Conservation (phyloP, 805 yeast species). For the Candida sanyiensis region DNA sequence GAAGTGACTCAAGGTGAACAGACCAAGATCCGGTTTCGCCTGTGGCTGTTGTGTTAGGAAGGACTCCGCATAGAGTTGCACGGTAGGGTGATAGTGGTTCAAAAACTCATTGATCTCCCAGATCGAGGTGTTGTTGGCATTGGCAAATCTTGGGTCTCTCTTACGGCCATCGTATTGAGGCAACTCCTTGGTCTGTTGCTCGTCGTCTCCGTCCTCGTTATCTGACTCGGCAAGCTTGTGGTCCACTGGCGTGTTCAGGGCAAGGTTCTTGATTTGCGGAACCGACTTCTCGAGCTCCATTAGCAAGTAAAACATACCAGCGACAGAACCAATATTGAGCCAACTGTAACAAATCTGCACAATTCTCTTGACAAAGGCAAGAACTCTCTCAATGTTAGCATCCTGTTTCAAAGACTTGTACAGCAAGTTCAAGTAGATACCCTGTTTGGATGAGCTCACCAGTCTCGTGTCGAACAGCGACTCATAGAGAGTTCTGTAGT, state of each 20-base stretch:
- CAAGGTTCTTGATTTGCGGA: slow-evolving; percentile 64
- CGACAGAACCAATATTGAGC: slow-evolving; percentile 80
- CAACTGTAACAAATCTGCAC: slow-evolving; percentile 81
- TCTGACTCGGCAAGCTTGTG: slow-evolving; percentile 44
- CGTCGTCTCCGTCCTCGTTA: slow-evolving; percentile 36
- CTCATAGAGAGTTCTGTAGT: slow-evolving; percentile 84
- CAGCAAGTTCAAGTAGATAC: slow-evolving; percentile 80
- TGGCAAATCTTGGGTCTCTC: slow-evolving; percentile 90
- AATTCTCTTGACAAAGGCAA: slow-evolving; percentile 88
- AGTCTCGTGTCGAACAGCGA: slow-evolving; percentile 80
- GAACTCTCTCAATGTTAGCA: slow-evolving; percentile 50
- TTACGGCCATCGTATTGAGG: slow-evolving; percentile 70
- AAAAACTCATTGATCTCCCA: slow-evolving; percentile 82
- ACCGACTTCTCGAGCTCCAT: slow-evolving; percentile 57
- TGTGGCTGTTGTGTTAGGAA: slow-evolving; percentile 41
- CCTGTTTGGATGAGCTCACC: slow-evolving; percentile 83
- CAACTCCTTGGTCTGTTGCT: slow-evolving; percentile 14
- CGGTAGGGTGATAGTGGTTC: slow-evolving; percentile 89
- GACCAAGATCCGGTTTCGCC: slow-evolving; percentile 83
- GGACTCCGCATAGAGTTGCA: slow-evolving; percentile 69
- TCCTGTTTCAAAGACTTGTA: slow-evolving; percentile 81
- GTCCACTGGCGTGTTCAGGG: slow-evolving; percentile 48
- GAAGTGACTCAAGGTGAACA: slow-evolving; percentile 84
- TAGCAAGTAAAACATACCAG: slow-evolving; percentile 76
- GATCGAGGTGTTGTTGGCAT: slow-evolving; percentile 72